These are phyloP conservation scores for Vigna nakashimae DNA, from an alignment of 306 rosid genomes.

Conservation along the genomic window DNA sequence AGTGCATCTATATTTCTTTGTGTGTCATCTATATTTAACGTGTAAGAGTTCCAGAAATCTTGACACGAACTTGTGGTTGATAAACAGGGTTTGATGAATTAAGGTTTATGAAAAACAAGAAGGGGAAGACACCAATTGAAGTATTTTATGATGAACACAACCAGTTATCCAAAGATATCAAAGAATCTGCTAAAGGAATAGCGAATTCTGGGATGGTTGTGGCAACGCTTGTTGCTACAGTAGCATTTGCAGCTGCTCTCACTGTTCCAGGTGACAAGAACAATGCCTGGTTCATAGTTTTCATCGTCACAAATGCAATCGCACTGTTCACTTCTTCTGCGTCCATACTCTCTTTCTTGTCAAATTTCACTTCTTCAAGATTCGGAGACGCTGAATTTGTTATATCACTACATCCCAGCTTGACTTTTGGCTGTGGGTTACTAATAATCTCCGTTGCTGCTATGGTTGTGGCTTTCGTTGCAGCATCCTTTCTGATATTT, in stretches of 20 bases:
- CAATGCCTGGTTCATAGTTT: background rate
- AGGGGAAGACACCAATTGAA: no score
- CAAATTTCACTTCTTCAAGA: constrained; percentile 21
- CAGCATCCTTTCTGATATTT: background rate
- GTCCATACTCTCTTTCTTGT: background rate
- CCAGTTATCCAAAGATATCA: no score
- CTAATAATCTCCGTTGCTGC: background rate
- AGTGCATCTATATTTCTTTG: no score
- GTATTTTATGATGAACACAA: no score
- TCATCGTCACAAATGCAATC: constrained; percentile 18
- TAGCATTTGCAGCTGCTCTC: constrained; percentile 11
- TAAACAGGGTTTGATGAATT: no score
- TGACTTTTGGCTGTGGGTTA: background rate
- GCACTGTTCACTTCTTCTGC: constrained; percentile 14
- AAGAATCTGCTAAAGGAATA: no score
- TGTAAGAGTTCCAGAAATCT: no score
- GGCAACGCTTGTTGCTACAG: no score
- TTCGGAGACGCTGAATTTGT: background rate
- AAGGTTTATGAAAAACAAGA: no score
- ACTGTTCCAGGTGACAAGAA: background rate
- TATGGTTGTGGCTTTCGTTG: background rate
- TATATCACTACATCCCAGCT: background rate
- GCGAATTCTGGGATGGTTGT: no score
- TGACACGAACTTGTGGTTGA: no score
- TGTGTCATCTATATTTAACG: no score